Conservation (phyloP, 108 stramenopile genomes). For the Cylindrotheca fusiformis region DNA sequence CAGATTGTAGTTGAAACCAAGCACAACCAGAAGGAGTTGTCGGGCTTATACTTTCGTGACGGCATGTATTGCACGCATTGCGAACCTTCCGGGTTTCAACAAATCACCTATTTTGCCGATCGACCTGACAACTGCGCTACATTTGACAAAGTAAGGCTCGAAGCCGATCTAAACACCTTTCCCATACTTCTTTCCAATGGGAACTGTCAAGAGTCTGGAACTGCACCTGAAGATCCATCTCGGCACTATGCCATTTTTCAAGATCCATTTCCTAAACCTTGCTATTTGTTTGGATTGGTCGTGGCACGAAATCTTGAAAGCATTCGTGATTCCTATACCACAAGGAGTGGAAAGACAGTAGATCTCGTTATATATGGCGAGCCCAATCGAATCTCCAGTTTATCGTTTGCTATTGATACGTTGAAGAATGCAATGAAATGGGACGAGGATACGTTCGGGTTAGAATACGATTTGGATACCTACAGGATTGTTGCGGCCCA, state of each 20-base stretch:
- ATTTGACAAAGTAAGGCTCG: not conserved
- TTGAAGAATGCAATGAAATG: constrained; percentile 79
- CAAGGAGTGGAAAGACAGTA: not conserved
- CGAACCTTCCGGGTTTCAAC: not conserved
- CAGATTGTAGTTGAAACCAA: not conserved
- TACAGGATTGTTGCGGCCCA: constrained; percentile 81
- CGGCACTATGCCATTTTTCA: not conserved
- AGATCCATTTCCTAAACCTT: not conserved
- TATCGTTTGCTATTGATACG: not conserved
- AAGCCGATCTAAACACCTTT: not conserved
- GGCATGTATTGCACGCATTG: not conserved
- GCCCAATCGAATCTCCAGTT: not conserved
- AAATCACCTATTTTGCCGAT: not conserved
- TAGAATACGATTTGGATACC: constrained; percentile 84
- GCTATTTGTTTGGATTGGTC: not conserved
- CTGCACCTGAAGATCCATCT: not conserved
- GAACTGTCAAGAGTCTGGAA: not conserved
- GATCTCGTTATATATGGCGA: not conserved
- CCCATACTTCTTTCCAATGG: not conserved
- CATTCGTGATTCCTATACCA: not conserved
- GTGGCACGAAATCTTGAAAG: not conserved
- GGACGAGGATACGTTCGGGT: constrained; percentile 82
- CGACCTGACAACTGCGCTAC: not conserved
- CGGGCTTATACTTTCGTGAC: not conserved
- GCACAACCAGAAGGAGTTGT: not conserved